These are phyloP conservation scores for Colletotrichum cordylinicola DNA, from an alignment of 2,329 filamentous ascomycete genomes.

Conservation along the genomic window DNA sequence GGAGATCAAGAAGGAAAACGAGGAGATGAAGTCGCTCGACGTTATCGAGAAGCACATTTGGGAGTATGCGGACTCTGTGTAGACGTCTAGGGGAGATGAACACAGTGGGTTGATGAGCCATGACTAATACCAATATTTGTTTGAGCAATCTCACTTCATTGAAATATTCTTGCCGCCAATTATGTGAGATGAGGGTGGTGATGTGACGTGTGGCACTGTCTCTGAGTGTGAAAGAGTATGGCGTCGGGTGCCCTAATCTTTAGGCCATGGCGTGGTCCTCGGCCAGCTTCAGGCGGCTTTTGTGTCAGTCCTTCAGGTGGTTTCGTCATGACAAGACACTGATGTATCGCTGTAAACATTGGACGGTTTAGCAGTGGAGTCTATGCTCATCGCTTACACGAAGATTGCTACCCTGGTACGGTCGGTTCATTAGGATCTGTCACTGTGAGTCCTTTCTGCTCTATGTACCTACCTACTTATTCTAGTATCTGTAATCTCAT, in stretches of 20 bases:
- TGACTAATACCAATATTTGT: not conserved
- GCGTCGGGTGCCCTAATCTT: not conserved
- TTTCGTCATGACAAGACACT: too few species aligned
- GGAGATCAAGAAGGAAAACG: constrained; percentile 38
- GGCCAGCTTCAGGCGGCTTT: not conserved
- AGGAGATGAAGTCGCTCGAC: constrained; percentile 27
- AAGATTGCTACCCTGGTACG: too few species aligned
- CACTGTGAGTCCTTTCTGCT: too few species aligned
- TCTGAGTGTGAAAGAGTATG: too few species aligned
- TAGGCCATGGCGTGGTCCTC: not conserved
- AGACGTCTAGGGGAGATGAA: not conserved
- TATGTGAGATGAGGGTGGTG: too few species aligned
- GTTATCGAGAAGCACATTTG: constrained; percentile 21
- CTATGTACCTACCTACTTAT: not conserved
- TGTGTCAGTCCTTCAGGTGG: not conserved
- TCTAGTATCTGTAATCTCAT: not conserved
- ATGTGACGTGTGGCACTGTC: too few species aligned
- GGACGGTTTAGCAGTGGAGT: too few species aligned
- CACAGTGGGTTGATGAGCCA: not conserved
- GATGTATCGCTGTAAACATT: too few species aligned
- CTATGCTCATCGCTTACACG: too few species aligned
- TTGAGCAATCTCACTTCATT: not conserved
- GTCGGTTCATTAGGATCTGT: too few species aligned
- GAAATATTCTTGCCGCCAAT: not conserved
- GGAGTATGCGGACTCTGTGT: not conserved